Conservation (phyloP, 345 rosid species). For the Fremontodendron californicum region DNA sequence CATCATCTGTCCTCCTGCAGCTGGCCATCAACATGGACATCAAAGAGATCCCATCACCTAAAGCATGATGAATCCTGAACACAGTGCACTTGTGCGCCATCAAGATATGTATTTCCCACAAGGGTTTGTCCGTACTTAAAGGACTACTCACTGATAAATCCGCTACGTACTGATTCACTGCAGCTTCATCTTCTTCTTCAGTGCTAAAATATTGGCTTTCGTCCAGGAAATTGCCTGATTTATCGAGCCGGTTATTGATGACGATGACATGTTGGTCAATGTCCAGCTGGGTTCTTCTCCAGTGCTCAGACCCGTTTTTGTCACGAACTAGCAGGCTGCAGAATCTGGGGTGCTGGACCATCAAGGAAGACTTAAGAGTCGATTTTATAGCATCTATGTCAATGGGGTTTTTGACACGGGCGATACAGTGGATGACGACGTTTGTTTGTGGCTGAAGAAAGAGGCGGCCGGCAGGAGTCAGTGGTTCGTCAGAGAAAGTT, state of each 20-base stretch:
- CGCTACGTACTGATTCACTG: constrained; percentile 42
- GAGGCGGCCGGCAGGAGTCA: constrained; percentile 53
- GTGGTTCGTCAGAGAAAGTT: constrained; percentile 32
- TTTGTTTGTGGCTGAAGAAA: constrained; percentile 43
- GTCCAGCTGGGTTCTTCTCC: constrained; percentile 46
- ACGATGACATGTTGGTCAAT: constrained; percentile 33
- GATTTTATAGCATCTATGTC: constrained; percentile 32
- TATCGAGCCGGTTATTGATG: constrained; percentile 8
- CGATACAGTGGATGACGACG: constrained; percentile 47
- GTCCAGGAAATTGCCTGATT: neutral
- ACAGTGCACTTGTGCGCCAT: constrained; percentile 30
- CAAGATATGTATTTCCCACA: constrained; percentile 57
- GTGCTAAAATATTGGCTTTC: neutral
- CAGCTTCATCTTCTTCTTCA: constrained; percentile 2
- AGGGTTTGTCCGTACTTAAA: constrained; percentile 39
- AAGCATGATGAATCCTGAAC: constrained; percentile 50
- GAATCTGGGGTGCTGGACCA: constrained; percentile 54
- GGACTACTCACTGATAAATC: constrained; percentile 40
- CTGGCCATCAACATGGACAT: constrained; percentile 45
- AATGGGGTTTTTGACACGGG: constrained; percentile 30
- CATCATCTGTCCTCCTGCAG: constrained; percentile 37
- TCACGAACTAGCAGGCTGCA: constrained; percentile 47
- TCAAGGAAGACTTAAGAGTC: constrained; percentile 22
- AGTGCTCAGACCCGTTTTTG: constrained; percentile 38
- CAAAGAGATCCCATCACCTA: constrained; percentile 60